Percentiles rank a stretch among this genome's conserved stretches.
Evolutionary conservation across 75 land plant species (phyloP).

Genomic region (Cryptomeria japonica): DNA sequence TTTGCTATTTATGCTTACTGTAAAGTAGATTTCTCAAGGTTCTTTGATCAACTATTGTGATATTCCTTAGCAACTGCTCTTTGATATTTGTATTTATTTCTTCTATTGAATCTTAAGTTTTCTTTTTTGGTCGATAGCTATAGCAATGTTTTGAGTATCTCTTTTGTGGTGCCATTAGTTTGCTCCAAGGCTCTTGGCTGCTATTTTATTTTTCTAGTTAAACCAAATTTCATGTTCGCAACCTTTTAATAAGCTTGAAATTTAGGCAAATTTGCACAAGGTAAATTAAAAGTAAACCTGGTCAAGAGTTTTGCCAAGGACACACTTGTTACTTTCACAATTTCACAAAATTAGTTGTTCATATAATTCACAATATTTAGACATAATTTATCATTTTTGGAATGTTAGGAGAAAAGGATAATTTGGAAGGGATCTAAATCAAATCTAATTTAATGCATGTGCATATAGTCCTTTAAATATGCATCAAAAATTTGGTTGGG

Average conservation of each 20-base stretch:
- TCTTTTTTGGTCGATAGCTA: background rate
- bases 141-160: background rate
- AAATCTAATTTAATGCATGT: background rate
- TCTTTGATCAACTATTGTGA: background rate
- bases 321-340: background rate
- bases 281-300: background rate
- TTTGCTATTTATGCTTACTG: background rate
- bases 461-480: background rate
- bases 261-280: background rate
- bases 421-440: background rate
- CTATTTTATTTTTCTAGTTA: background rate
- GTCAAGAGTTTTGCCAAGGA: background rate
- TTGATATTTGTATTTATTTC: background rate
- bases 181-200: background rate
- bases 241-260: background rate
- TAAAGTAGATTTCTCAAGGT: background rate
- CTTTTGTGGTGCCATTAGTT: background rate
- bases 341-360: background rate
- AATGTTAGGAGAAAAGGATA: background rate
- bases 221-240: background rate
- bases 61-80: background rate
- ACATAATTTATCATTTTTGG: background rate
- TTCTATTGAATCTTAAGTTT: background rate
- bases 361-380: background rate
- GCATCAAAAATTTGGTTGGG: background rate